phyloP scores from a whole-genome alignment of 2,329 filamentous ascomycete species.

The Fusarium liriodendri region DNA sequence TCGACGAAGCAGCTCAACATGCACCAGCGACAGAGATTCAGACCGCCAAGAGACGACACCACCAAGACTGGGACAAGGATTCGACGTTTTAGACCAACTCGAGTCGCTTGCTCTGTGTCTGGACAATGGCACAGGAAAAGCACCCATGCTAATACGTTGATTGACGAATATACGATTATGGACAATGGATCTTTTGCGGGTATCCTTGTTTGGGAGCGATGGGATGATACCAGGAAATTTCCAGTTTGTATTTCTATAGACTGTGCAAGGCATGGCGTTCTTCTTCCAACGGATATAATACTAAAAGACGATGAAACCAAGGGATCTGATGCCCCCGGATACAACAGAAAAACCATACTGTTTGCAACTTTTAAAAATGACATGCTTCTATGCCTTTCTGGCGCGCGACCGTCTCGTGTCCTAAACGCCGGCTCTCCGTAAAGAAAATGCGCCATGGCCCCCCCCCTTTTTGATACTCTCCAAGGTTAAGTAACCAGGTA shows the following conservation, averaged over 20 bases:
- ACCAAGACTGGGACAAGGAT: conserved; percentile 38
- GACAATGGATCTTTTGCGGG: not conserved
- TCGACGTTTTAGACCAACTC: conserved; percentile 35
- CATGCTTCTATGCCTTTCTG: conserved; percentile 30
- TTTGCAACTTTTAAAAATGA: conserved; percentile 7
- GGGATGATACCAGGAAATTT: not conserved
- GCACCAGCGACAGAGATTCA: conserved; percentile 45
- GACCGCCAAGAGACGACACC: conserved; percentile 18
- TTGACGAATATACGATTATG: not conserved
- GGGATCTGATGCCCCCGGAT: not conserved
- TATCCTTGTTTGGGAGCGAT: not conserved
- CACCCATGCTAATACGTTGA: not conserved
- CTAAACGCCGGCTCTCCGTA: conserved; percentile 43
- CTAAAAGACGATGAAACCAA: not conserved
- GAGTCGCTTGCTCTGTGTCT: not conserved
- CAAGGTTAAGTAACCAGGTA: not conserved
- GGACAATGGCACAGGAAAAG: not conserved
- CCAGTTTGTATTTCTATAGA: not conserved
- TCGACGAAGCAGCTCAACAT: conserved; percentile 46
- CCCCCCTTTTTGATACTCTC: not conserved
- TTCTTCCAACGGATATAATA: not conserved
- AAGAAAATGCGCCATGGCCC: conserved; percentile 23
- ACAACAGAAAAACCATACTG: not conserved
- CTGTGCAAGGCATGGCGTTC: not conserved
- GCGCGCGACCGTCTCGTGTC: conserved; percentile 29